phyloP scores from a whole-genome alignment of 2,329 filamentous ascomycete genomes.

The Dactylella cylindrospora region DNA sequence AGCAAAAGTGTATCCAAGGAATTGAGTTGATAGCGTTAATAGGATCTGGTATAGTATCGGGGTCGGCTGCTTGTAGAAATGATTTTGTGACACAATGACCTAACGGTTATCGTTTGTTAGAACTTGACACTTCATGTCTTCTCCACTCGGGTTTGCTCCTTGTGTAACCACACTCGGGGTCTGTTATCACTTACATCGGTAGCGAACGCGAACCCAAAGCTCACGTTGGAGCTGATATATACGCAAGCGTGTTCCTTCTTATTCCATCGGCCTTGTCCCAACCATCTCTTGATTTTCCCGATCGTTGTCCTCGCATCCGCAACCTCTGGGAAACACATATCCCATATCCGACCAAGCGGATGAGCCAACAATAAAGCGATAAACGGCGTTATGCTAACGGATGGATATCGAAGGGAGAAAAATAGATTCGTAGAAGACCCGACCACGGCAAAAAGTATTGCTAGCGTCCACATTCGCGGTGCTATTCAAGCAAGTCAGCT shows the following conservation, averaged over 20 bases:
- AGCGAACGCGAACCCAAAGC: conserved; percentile 84
- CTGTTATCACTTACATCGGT: conserved; percentile 72
- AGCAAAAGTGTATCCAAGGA: conserved; percentile 82
- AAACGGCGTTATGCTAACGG: conserved; percentile 83
- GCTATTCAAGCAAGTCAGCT: conserved; percentile 51
- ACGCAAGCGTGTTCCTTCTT: conserved; percentile 87
- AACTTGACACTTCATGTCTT: neutral
- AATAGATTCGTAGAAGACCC: conserved; percentile 84
- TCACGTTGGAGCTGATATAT: conserved; percentile 86
- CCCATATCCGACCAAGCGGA: conserved; percentile 78
- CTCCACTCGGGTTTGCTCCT: neutral
- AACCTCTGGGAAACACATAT: conserved; percentile 60
- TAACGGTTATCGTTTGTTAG: no score
- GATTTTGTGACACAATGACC: conserved; percentile 83
- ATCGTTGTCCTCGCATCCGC: conserved; percentile 43
- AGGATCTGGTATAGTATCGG: conserved; percentile 76
- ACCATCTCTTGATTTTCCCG: conserved; percentile 66
- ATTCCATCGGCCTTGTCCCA: conserved; percentile 79
- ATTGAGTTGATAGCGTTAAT: conserved; percentile 81
- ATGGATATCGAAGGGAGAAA: conserved; percentile 86
- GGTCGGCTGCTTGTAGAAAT: conserved; percentile 82
- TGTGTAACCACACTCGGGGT: conserved; percentile 7
- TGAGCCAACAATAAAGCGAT: conserved; percentile 84
- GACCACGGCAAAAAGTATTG: conserved; percentile 75
- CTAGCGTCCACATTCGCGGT: conserved; percentile 81